These are phyloP conservation scores for Pyrrhoderma noxium DNA, from an alignment of 1,284 basidiomycete species.

Conservation along the genomic window DNA sequence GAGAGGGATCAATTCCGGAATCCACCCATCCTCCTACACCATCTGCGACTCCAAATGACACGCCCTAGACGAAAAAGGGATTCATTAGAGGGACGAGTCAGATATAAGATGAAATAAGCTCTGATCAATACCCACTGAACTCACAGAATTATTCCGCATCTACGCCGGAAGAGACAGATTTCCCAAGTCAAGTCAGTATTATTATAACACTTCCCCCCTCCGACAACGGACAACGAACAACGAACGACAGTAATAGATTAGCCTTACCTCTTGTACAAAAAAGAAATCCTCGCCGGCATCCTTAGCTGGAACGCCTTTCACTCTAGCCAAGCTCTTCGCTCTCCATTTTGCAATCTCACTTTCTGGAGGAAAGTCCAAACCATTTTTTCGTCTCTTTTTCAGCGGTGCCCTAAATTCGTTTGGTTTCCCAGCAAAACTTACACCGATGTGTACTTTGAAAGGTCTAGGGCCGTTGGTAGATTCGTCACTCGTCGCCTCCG, in stretches of 20 bases:
- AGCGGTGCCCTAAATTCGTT: constrained; percentile 29
- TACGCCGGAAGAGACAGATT: constrained; percentile 24
- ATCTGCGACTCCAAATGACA: constrained; percentile 69
- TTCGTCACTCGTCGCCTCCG: too few relatives aligned
- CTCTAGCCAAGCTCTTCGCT: constrained; percentile 47
- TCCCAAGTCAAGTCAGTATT: neutral
- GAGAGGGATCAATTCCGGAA: constrained; percentile 76
- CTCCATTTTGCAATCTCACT: constrained; percentile 69
- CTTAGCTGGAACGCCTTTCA: constrained; percentile 35
- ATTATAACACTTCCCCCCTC: too few relatives aligned
- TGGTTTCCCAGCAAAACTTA: constrained; percentile 75
- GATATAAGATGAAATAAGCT: neutral
- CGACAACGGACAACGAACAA: too few relatives aligned
- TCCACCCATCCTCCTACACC: constrained; percentile 69
- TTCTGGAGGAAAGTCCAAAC: constrained; percentile 54
- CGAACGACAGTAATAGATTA: too few relatives aligned
- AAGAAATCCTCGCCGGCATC: constrained; percentile 76
- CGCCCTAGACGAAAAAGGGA: too few relatives aligned
- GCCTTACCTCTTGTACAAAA: constrained; percentile 67
- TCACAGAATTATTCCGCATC: constrained; percentile 74
- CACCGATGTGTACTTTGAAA: constrained; percentile 65
- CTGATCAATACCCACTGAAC: constrained; percentile 26
- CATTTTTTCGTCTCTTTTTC: constrained; percentile 27
- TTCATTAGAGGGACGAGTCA: neutral
- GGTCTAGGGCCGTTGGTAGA: constrained; percentile 29